Conservation (phyloP, 345 rosid genomes). For the Turnera subulata region DNA sequence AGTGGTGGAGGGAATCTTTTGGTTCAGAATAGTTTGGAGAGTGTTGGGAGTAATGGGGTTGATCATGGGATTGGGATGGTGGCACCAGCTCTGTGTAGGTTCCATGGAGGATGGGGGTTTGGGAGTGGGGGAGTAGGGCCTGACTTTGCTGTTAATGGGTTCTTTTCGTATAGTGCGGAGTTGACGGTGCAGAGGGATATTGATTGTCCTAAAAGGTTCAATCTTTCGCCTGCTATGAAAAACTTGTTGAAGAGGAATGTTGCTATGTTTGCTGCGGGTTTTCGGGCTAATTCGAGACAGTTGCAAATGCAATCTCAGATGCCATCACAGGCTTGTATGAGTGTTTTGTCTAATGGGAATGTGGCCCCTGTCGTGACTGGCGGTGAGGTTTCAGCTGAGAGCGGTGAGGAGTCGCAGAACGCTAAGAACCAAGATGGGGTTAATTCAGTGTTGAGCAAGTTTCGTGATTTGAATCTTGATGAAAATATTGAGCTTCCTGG, state of each 20-base stretch:
- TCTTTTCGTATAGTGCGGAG: conserved; percentile 40
- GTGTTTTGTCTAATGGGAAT: conserved; percentile 32
- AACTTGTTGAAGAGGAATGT: conserved; percentile 81
- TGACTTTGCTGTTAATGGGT: conserved; percentile 49
- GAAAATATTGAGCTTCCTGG: conserved; percentile 53
- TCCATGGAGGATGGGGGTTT: conserved; percentile 91
- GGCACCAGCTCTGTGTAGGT: conserved; percentile 59
- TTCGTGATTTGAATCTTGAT: conserved; percentile 73
- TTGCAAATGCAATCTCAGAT: conserved; percentile 29
- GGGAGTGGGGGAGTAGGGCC: conserved; percentile 47
- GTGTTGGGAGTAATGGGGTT: conserved; percentile 35
- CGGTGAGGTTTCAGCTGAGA: conserved; percentile 30
- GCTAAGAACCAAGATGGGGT: conserved; percentile 48
- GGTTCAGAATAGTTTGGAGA: conserved; percentile 30
- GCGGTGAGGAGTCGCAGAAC: conserved; percentile 41
- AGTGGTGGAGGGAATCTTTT: no score
- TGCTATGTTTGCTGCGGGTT: conserved; percentile 84
- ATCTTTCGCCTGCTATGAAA: conserved; percentile 81
- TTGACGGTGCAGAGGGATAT: conserved; percentile 57
- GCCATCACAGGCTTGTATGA: conserved; percentile 36
- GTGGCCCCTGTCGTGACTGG: conserved; percentile 24
- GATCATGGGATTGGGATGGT: conserved; percentile 37
- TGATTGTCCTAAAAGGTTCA: conserved; percentile 82
- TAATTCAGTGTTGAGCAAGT: conserved; percentile 56
- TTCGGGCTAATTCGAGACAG: conserved; percentile 65